phyloP scores from a whole-genome alignment of 1,139 yeast genomes.

The Debaryomycetaceae sp. region DNA sequence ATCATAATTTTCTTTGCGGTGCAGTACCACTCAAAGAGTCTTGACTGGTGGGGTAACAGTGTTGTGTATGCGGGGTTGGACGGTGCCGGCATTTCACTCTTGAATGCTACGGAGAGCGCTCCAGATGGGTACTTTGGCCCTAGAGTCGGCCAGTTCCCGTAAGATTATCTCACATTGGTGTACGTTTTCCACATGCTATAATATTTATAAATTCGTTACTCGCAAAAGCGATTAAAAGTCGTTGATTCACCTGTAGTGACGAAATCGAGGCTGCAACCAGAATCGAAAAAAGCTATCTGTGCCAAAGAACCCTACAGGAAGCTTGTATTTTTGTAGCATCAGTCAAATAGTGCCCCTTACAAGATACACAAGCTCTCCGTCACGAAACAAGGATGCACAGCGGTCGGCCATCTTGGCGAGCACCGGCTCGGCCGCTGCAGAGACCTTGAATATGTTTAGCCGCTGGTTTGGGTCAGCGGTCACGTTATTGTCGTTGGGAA shows the following conservation, averaged over 20 bases:
- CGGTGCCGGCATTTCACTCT: constrained; percentile 25
- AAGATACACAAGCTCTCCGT: constrained; percentile 43
- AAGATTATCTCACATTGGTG: too few relatives aligned
- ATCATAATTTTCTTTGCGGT: constrained; percentile 46
- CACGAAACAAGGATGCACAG: constrained; percentile 30
- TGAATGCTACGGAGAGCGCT: constrained; percentile 19
- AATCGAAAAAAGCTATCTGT: too few relatives aligned
- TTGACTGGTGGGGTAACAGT: constrained; percentile 54
- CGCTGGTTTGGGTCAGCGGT: constrained; percentile 31
- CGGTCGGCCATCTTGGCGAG: constrained; percentile 26
- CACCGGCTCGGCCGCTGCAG: constrained; percentile 17
- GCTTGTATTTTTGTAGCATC: too few relatives aligned
- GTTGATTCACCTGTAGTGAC: too few relatives aligned
- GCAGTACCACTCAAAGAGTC: constrained; percentile 26
- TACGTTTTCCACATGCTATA: too few relatives aligned
- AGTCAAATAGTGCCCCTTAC: constrained; percentile 38
- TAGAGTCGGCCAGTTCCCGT: constrained; percentile 28
- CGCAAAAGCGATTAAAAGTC: too few relatives aligned
- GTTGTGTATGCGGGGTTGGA: constrained; percentile 34
- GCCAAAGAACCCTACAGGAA: too few relatives aligned
- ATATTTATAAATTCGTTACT: too few relatives aligned
- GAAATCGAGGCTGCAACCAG: too few relatives aligned
- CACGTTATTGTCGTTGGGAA: constrained; percentile 47
- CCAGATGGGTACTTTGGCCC: constrained; percentile 37
- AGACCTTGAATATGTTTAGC: constrained; percentile 28